Base-by-base conservation (phyloP, 164 flowering plant species). In the Aristolochia californica region DNA sequence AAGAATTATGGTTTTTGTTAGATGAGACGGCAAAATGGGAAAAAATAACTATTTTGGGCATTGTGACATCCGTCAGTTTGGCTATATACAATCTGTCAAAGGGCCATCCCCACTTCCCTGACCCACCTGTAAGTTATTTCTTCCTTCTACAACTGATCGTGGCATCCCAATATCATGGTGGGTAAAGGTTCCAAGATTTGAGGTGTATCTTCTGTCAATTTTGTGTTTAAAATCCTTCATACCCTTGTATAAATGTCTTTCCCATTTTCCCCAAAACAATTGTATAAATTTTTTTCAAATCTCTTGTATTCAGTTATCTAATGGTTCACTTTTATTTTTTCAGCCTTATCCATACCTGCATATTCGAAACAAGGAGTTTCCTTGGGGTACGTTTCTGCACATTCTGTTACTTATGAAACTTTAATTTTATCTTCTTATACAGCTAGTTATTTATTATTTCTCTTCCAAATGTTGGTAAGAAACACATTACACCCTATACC, bases 331-430 rank as follows among this genome's bases (percentile, higher is more conserved):
- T 13, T 30, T 51, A 1, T 50, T 23, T 61, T 9, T 80, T 75
- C 85, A 93, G 97, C 55, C 87, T 14, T 93, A 87, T 66, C 74
- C 83, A 5, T 87, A 93, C 61, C 50, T 93, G 82, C 94, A 75
- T 72, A 87, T 89, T 58, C 89, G 96, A 58, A 85, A 82, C 74
- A 93, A 93, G 81, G 99, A 89, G 75, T 93, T 93, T 61, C 99
- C 99, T 61, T 93, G 97, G 99, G 99, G 97, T 93, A 81, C 53
- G 85, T 45, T 51, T 48, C 44, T 28, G 27, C 25, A 22, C 45
- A 14, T n/a, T 38, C 58, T 34, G 26, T 51, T 5, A 1, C 26
- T 5, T 51, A 24, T 34, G 40, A 12, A 34, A 7, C 40, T 34
- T 34, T 7, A 12, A 1, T 34, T 34, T 34, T 34, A 34, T 34